Conservation (phyloP, 73 alveolate species). For the Paraurostyla sp. region DNA sequence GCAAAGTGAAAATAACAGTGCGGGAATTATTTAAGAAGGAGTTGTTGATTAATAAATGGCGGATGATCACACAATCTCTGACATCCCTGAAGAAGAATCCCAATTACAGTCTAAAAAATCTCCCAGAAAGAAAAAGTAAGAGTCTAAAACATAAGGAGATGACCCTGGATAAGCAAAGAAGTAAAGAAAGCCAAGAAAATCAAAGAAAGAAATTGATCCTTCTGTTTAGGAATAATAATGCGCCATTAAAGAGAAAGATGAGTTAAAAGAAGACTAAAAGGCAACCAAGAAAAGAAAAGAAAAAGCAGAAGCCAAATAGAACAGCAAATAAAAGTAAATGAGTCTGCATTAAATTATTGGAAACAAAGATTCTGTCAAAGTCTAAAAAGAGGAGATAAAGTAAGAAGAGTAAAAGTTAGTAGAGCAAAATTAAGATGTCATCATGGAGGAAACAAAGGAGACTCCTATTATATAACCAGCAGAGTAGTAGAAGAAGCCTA, state of each 20-base stretch:
- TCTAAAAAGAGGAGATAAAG: no score
- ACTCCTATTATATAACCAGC: no score
- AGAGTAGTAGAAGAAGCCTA: background rate
- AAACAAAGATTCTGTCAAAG: no score
- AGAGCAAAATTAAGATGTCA: no score
- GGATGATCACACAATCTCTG: background rate
- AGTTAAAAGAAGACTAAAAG: background rate
- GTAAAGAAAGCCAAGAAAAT: slow-evolving; percentile 2
- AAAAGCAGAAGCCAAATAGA: background rate
- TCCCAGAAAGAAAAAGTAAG: background rate
- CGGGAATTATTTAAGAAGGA: background rate
- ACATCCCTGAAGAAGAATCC: no score
- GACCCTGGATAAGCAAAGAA: background rate
- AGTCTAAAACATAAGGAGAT: background rate
- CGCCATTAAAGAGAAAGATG: background rate
- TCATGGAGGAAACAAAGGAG: no score
- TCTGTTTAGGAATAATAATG: background rate
- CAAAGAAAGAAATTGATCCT: background rate
- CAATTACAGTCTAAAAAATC: no score
- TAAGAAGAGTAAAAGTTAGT: no score
- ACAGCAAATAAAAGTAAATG: background rate
- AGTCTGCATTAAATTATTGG: no score
- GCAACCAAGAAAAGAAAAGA: background rate
- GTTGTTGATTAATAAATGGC: background rate
- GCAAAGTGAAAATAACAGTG: background rate